These are phyloP conservation scores for Termitomyces sp. DNA, from an alignment of 768 basidiomycete species.

Conservation along the genomic window DNA sequence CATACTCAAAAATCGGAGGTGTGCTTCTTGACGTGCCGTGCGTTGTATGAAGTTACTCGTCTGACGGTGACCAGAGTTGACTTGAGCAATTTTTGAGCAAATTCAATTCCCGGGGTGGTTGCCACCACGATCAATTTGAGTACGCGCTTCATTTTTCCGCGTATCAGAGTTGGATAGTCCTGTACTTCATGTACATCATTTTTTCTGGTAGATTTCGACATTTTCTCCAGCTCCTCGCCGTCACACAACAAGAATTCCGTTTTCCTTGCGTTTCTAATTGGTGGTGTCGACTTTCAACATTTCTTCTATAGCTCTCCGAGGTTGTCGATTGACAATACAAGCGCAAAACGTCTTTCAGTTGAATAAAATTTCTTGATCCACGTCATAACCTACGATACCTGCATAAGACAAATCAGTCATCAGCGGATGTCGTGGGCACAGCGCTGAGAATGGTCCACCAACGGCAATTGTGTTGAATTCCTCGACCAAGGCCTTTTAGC, in stretches of 20 bases:
- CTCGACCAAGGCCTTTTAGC: slow-evolving; percentile 10
- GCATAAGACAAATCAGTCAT: neutral
- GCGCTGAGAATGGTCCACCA: neutral
- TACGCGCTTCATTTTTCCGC: neutral
- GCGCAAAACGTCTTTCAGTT: neutral
- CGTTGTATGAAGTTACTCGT: neutral
- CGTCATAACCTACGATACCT: neutral
- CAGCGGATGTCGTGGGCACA: neutral
- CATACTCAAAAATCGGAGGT: neutral
- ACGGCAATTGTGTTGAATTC: slow-evolving; percentile 5
- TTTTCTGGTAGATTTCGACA: neutral
- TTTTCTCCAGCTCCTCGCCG: neutral
- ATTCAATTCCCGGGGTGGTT: neutral
- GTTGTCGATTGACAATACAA: neutral
- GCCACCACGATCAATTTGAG: neutral
- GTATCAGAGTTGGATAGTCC: neutral
- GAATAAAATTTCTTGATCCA: neutral
- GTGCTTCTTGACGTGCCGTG: neutral
- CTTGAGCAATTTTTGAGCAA: neutral
- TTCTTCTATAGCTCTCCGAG: neutral
- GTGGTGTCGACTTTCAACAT: neutral
- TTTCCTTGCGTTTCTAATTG: neutral
- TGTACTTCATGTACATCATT: neutral
- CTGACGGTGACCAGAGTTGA: slow-evolving; percentile 5
- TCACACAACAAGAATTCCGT: neutral